Evolutionary conservation across 345 rosid species (phyloP), one percentile per base, ranked within the genome.

Genomic region (Hibiscus tridactylites): DNA sequence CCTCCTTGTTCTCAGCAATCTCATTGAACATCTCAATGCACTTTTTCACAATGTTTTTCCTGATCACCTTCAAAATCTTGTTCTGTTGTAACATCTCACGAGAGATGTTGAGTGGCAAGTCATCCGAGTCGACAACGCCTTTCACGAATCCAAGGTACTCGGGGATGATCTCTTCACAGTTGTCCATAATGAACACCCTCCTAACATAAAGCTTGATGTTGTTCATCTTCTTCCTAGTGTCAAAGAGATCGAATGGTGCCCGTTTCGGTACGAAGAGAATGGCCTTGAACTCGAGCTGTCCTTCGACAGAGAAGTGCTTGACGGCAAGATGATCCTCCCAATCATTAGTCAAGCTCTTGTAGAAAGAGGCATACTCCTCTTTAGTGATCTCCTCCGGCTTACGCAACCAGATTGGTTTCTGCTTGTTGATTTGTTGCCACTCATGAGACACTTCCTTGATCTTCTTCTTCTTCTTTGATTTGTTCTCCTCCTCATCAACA

Each of bases 61-160:
- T 82, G 57, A 92, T 92, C 35, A 92, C 97, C 82, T 92, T 92
- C 6, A 92, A 86, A n/a, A 92, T 92, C 86, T 92, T 92, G 86
- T 92, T 92, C 80, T 92, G 97, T 28, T 92, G 98, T 8, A 92
- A 86, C 76, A 72, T 90, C 82, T 90, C 98, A 42, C 98, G 89
- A 35, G 98, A 92, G 74, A 92, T 92, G 88, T 90, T 92, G 42
- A 92, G 97, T 0, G 98, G 98, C 75, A 92, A 61, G 70, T 92
- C 98, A 53, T 92, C 98, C 3, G 98, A 92, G 73, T 92, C 97
- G 7, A 92, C 98, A 31, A 92, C 95, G 28, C 98, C 97, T 74
- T 92, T 92, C 6, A 92, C 86, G 2, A 92, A 92, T 24, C 95
- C 83, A 3, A 90, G 95, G 68, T 83, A 92, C 78, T 92, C 97